phyloP scores from a whole-genome alignment of 2,329 filamentous ascomycete genomes.

The Epichloe gansuensis region DNA sequence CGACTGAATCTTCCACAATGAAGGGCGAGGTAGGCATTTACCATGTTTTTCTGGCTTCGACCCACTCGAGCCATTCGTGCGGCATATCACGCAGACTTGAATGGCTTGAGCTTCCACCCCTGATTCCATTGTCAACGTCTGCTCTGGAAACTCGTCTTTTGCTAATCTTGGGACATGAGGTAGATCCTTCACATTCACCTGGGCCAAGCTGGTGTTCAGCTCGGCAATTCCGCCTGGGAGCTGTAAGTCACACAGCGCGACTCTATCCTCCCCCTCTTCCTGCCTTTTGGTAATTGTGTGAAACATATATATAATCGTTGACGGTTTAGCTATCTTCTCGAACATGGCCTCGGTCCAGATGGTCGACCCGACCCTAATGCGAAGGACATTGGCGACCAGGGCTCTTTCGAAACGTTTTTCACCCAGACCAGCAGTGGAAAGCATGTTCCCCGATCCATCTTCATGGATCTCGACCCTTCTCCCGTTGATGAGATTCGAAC shows the following conservation, averaged over 20 bases:
- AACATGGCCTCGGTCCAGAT: constrained; percentile 55
- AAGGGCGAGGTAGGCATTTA: constrained; percentile 41
- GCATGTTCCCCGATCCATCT: constrained; percentile 60
- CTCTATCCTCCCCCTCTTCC: not conserved
- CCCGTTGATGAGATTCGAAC: constrained; percentile 64
- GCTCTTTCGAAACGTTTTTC: constrained; percentile 62
- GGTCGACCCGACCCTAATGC: constrained; percentile 50
- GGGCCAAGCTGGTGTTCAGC: constrained; percentile 59
- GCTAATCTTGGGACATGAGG: constrained; percentile 9
- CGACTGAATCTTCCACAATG: constrained; percentile 19
- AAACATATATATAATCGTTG: constrained; percentile 13
- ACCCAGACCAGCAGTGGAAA: constrained; percentile 59
- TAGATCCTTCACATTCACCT: constrained; percentile 52
- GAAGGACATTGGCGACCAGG: constrained; percentile 45
- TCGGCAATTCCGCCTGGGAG: constrained; percentile 65
- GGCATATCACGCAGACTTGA: not conserved
- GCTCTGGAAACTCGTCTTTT: not conserved
- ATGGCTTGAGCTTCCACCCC: not conserved
- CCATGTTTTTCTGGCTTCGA: not conserved
- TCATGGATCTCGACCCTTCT: constrained; percentile 60
- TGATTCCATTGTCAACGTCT: not conserved
- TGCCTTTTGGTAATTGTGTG: not conserved
- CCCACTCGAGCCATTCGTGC: not conserved
- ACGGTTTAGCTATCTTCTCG: constrained; percentile 50
- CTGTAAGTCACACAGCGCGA: constrained; percentile 42